These are phyloP conservation scores for Exophiala dermatitidis DNA, from an alignment of 2,329 filamentous ascomycete species.

Conservation along the genomic window DNA sequence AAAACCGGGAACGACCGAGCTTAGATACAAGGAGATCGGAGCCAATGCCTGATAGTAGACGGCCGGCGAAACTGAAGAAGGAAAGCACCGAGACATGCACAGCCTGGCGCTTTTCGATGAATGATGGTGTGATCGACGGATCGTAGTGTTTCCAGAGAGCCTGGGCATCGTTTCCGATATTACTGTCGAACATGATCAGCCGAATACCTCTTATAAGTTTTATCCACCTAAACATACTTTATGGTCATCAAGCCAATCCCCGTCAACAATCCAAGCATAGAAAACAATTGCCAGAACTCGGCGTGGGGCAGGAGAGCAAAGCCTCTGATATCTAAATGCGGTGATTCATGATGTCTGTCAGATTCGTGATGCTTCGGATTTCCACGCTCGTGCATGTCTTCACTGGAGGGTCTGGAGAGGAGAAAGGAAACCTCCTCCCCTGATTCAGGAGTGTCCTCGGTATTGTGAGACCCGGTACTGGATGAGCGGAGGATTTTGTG, in stretches of 20 bases:
- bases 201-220: background rate
- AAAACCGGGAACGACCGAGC: constrained; percentile 72
- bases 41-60: constrained; percentile 74
- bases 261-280: constrained; percentile 80
- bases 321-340: constrained; percentile 85
- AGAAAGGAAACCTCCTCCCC: constrained; percentile 43
- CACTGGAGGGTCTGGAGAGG: constrained; percentile 53
- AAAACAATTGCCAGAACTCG: constrained; percentile 88
- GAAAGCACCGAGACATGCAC: constrained; percentile 95
- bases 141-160: constrained; percentile 86
- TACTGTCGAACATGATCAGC: constrained; percentile 48
- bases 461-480: constrained; percentile 29
- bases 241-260: constrained; percentile 98
- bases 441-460: constrained; percentile 25
- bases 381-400: constrained; percentile 18
- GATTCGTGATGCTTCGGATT: constrained; percentile 42
- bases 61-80: constrained; percentile 73
- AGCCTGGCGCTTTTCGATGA: constrained; percentile 73
- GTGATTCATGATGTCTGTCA: constrained; percentile 62
- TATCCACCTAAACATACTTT: constrained; percentile 59
- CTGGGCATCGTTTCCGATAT: constrained; percentile 83
- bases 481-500: constrained; percentile 28
- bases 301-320: constrained; percentile 61
- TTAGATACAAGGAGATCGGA: constrained; percentile 84
- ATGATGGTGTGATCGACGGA: constrained; percentile 60